phyloP scores from a whole-genome alignment of 2,329 filamentous ascomycete genomes.

The Lecanicillium sp. region DNA sequence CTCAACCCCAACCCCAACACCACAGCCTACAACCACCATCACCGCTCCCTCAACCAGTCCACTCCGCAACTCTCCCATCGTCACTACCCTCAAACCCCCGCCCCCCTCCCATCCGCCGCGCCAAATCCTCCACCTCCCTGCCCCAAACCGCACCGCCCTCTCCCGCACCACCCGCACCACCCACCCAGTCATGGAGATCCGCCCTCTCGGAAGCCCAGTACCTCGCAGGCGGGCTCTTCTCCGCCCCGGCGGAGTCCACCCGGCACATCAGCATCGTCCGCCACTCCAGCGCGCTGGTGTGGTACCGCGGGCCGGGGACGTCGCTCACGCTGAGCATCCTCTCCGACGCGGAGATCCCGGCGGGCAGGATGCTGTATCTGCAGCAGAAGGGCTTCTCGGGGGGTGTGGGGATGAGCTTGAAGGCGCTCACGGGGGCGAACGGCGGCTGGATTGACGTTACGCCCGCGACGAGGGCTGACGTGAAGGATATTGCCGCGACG shows the following conservation, averaged over 20 bases:
- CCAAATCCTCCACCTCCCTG: no score
- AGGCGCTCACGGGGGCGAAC: constrained; percentile 54
- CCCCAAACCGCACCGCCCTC: no score
- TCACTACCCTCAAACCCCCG: no score
- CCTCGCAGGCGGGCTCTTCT: constrained; percentile 59
- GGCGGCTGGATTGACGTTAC: constrained; percentile 64
- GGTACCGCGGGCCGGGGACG: constrained; percentile 60
- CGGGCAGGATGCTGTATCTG: constrained; percentile 57
- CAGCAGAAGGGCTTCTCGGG: constrained; percentile 64
- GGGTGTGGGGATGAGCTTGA: constrained; percentile 61
- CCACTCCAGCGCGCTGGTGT: constrained; percentile 57
- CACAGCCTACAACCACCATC: no score
- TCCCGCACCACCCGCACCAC: no score
- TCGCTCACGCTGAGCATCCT: constrained; percentile 60
- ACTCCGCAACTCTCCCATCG: no score
- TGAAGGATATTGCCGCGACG: constrained; percentile 43
- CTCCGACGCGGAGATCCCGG: constrained; percentile 49
- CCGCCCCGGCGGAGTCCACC: constrained; percentile 57
- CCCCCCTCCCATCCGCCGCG: no score
- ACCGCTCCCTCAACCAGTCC: no score
- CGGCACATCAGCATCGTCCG: constrained; percentile 62
- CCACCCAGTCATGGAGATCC: constrained; percentile 41
- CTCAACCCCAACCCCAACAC: no score
- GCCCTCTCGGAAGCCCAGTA: constrained; percentile 55
- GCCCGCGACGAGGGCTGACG: constrained; percentile 41